phyloP scores from a whole-genome alignment of 2,329 filamentous ascomycete genomes.

The Penicillium sp. region DNA sequence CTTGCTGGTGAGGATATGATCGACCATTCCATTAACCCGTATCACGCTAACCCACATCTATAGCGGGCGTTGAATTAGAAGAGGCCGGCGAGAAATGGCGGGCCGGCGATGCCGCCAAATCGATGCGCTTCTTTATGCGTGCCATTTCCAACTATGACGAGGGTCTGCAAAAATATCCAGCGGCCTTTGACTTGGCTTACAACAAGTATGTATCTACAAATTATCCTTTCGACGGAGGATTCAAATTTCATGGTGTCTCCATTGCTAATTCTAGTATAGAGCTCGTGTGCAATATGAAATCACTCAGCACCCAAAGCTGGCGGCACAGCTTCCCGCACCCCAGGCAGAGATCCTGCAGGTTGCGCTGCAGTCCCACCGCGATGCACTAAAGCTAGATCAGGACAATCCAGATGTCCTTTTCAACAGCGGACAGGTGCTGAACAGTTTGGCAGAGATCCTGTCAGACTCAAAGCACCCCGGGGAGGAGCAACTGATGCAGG shows the following conservation, averaged over 20 bases:
- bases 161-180: conserved; percentile 61
- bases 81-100: conserved; percentile 74
- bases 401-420: conserved; percentile 69
- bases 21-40: neutral
- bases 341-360: conserved; percentile 58
- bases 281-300: conserved; percentile 70
- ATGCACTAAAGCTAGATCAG: conserved; percentile 59
- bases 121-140: conserved; percentile 58
- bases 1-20: conserved; percentile 53
- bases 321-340: conserved; percentile 57
- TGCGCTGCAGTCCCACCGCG: conserved; percentile 64
- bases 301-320: conserved; percentile 64
- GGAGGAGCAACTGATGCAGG: conserved; percentile 46
- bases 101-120: conserved; percentile 68
- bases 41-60: neutral
- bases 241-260: neutral
- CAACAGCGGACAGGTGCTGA: conserved; percentile 70
- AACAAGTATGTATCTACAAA: conserved; percentile 59
- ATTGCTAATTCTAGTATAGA: conserved; percentile 37
- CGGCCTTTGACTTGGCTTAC: conserved; percentile 70
- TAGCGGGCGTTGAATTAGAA: conserved; percentile 67
- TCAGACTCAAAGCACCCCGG: conserved; percentile 53
- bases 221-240: neutral
- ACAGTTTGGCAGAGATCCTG: conserved; percentile 62
- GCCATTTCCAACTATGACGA: conserved; percentile 67